A percentile compares a stretch with the other conserved stretches of the same genome.
phyloP scores from a whole-genome alignment of 2,329 filamentous ascomycete genomes.

The Fusarium miscanthi region DNA sequence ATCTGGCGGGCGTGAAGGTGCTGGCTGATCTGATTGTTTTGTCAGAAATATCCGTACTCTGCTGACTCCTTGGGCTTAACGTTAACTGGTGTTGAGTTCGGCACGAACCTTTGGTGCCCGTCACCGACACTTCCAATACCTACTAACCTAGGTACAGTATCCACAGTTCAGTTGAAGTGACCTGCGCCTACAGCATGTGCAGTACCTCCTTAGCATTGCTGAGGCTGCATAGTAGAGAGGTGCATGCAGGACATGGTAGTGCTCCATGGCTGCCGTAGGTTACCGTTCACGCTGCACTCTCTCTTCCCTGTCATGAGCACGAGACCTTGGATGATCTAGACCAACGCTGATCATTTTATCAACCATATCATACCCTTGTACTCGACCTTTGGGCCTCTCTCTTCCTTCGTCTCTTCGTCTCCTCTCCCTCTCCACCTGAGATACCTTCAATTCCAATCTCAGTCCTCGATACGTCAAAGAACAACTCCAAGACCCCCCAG shows the following conservation, averaged over 20 bases:
- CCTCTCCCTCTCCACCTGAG: slow-evolving; percentile 4
- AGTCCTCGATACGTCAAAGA: not conserved
- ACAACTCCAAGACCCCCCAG: not conserved
- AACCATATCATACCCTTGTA: slow-evolving; percentile 15
- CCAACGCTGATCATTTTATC: slow-evolving; percentile 28
- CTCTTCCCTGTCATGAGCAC: slow-evolving; percentile 18
- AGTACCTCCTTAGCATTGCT: not conserved
- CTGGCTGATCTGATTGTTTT: not conserved
- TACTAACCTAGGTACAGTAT: not conserved
- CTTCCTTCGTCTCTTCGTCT: not conserved
- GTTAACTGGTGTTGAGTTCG: not conserved
- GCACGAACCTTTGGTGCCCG: slow-evolving; percentile 2
- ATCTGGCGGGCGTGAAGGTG: not conserved
- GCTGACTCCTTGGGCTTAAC: not conserved
- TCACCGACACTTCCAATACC: not conserved
- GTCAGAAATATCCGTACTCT: not conserved
- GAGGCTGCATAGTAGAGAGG: no score
- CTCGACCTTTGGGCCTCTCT: not conserved
- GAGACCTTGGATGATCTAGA: slow-evolving; percentile 31
- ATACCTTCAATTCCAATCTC: not conserved
- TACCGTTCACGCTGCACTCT: not conserved
- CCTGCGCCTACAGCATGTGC: not conserved
- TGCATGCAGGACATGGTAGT: not conserved
- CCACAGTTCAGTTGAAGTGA: not conserved
- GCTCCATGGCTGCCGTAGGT: not conserved